Percentiles rank a stretch among this genome's conserved stretches.
Conservation (phyloP, 805 yeast species). For the Yamadazyma sp. region DNA sequence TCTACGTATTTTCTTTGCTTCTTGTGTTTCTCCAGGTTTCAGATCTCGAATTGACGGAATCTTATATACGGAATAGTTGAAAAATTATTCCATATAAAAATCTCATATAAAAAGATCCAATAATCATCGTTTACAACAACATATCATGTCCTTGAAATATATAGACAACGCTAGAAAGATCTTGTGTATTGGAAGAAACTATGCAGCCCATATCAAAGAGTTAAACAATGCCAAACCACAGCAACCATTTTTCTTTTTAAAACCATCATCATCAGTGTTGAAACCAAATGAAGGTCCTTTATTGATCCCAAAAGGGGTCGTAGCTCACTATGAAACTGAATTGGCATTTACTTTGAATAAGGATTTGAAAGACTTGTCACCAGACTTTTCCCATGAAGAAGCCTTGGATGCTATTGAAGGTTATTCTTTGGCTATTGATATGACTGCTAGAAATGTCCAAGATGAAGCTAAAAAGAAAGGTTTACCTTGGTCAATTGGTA, state of each 20-base stretch:
- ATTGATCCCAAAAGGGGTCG: constrained; percentile 74
- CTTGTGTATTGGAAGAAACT: constrained; percentile 94
- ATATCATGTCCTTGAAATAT: constrained; percentile 48
- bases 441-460: constrained; percentile 96
- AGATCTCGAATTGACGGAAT: no score
- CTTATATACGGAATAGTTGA: no score
- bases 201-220: constrained; percentile 94
- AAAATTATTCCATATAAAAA: no score
- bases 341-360: constrained; percentile 74
- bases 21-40: no score
- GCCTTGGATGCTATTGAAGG: constrained; percentile 82
- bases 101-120: no score
- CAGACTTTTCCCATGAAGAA: constrained; percentile 57
- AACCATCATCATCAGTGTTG: constrained; percentile 80
- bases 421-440: constrained; percentile 84
- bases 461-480: constrained; percentile 92
- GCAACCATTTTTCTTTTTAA: constrained; percentile 89
- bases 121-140: background rate
- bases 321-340: constrained; percentile 93
- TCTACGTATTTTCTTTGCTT: no score
- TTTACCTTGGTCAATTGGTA: constrained; percentile 94
- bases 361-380: constrained; percentile 58
- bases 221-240: constrained; percentile 76
- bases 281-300: constrained; percentile 65
- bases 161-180: constrained; percentile 69